phyloP scores from a whole-genome alignment of 768 basidiomycete genomes.

The Rhizopogon vesiculosus region DNA sequence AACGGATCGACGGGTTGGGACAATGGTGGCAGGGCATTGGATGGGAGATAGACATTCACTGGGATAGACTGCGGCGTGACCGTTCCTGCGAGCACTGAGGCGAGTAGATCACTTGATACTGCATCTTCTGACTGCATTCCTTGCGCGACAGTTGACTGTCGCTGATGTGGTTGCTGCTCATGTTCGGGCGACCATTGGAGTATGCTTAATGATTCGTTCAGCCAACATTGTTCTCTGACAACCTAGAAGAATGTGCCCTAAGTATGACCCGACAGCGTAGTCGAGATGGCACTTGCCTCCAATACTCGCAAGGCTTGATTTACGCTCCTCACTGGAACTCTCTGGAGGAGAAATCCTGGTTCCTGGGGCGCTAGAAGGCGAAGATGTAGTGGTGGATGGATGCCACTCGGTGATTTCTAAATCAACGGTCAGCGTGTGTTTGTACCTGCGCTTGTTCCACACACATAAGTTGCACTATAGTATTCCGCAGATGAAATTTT shows the following conservation, averaged over 20 bases:
- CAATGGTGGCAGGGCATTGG: slow-evolving; percentile 22
- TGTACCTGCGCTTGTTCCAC: slow-evolving; percentile 18
- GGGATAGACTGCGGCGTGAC: slow-evolving; percentile 42
- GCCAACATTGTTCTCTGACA: slow-evolving; percentile 80
- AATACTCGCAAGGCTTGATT: slow-evolving; percentile 73
- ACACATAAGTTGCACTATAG: slow-evolving; percentile 66
- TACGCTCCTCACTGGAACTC: slow-evolving; percentile 65
- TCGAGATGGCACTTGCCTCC: slow-evolving; percentile 41
- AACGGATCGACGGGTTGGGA: slow-evolving; percentile 5
- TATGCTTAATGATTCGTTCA: slow-evolving; percentile 64
- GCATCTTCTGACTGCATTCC: slow-evolving; percentile 22
- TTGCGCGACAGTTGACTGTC: slow-evolving; percentile 10
- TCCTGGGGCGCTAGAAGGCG: slow-evolving; percentile 67
- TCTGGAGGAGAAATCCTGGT: slow-evolving; percentile 69
- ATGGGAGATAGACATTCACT: slow-evolving; percentile 63
- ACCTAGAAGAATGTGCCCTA: slow-evolving; percentile 36
- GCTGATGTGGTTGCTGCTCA: not conserved
- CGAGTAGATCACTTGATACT: slow-evolving; percentile 52
- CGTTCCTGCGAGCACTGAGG: slow-evolving; percentile 61
- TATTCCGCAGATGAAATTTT: slow-evolving; percentile 49
- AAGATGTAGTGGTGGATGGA: slow-evolving; percentile 67
- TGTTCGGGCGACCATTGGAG: slow-evolving; percentile 60
- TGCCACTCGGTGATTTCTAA: slow-evolving; percentile 60
- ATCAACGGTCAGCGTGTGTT: slow-evolving; percentile 1
- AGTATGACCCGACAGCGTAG: not conserved